Base-by-base conservation (phyloP, 352 stramenopile species). In the Globisporangium spinosum region DNA sequence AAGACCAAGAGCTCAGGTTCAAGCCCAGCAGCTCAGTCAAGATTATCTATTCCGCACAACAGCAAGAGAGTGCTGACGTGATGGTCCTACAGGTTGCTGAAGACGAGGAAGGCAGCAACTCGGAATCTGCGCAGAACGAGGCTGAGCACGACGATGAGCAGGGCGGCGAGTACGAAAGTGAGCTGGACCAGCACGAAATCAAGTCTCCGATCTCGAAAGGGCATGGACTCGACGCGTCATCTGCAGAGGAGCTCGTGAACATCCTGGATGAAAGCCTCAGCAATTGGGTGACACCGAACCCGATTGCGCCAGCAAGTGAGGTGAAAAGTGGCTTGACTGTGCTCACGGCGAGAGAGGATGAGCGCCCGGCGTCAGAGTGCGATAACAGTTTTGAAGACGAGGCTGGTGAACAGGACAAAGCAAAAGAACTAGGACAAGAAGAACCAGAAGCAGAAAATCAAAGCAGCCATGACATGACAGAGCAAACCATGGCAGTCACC, bases 211-310 rank as follows among this genome's bases (percentile, higher is more conserved):
- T n/a, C 9, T 45, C 20, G 20, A 61, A 43, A 61, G 56, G 29
- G 17, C 17, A 61, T 25, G 62, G n/a, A n/a, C 34, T 63, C 12
- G 57, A 73, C 29, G 2, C 51, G 22, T 62, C 63, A 27, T 58
- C 58, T 9, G 64, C 65, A 27, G 59, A 75, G 15, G 83, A 90
- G 23, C 75, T 91, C 6, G 77, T 90, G 22, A 66, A 69, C 35
- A 81, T 91, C 17, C 71, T 90, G 5, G 83, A 91, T 22, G 83
- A 91, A 34, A 89, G 76, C 65, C 51, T 87, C 9, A 76, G 62
- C 29, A 71, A 77, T 22, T 76, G 79, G 40, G 66, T 63, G 10
- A 49, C 12, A 6, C 45, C n/a, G 53, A 61, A 17, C 1, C 7
- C 27, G 12, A 13, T 25, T 57, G 59, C 4, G 3, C 43, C 23